Evolutionary conservation across 2,329 filamentous ascomycete species (phyloP).

Genomic region (Botrytis deweyae): DNA sequence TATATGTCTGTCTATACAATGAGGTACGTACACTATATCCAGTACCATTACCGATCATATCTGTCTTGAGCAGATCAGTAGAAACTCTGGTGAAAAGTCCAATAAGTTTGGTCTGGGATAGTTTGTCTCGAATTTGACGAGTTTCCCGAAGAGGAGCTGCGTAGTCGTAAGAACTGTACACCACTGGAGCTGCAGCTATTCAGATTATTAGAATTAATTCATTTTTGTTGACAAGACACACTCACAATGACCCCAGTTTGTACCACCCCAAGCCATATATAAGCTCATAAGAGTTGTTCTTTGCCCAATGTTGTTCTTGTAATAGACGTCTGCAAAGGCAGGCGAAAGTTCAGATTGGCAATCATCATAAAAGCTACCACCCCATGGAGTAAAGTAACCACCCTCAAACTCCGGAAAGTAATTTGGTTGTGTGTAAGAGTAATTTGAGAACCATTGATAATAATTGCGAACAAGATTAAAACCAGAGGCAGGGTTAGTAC

Average conservation of each 20-base stretch:
- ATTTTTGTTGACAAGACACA: background rate
- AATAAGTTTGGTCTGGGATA: constrained; percentile 55
- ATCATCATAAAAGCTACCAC: constrained; percentile 51
- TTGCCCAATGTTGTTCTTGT: constrained; percentile 56
- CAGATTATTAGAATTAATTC: constrained; percentile 14
- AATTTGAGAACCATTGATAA: constrained; percentile 57
- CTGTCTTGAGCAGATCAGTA: constrained; percentile 49
- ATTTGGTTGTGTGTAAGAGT: constrained; percentile 53
- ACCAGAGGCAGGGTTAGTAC: constrained; percentile 49
- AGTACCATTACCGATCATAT: constrained; percentile 56
- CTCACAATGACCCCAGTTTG: constrained; percentile 53
- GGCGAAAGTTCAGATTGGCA: constrained; percentile 48
- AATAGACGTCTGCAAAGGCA: constrained; percentile 54
- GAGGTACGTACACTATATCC: constrained; percentile 42
- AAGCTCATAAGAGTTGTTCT: constrained; percentile 49
- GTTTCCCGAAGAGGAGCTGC: constrained; percentile 54
- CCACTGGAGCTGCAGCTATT: constrained; percentile 46
- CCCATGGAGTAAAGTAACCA: constrained; percentile 55
- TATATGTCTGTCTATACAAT: background rate
- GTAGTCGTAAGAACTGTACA: constrained; percentile 49
- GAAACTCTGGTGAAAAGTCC: constrained; percentile 54
- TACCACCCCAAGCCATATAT: constrained; percentile 56
- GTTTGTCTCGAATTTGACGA: constrained; percentile 51
- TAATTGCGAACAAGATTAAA: constrained; percentile 54
- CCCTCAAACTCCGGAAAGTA: constrained; percentile 55